phyloP scores from a whole-genome alignment of 768 basidiomycete genomes.

The Amanita thiersii region DNA sequence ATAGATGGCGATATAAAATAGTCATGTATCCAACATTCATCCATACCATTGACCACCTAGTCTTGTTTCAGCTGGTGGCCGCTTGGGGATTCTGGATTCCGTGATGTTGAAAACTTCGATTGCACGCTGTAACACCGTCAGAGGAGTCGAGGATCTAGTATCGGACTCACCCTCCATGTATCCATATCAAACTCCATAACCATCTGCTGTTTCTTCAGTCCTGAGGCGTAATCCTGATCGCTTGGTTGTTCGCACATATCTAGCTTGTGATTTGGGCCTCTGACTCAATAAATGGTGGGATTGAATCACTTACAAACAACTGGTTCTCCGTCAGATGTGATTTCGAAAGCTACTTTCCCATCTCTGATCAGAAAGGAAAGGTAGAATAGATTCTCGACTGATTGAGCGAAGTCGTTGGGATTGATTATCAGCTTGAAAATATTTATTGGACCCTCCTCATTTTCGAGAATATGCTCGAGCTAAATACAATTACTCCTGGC shows the following conservation, averaged over 20 bases:
- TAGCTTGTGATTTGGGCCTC: slow-evolving; percentile 18
- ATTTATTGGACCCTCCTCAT: slow-evolving; percentile 49
- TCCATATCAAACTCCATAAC: slow-evolving; percentile 90
- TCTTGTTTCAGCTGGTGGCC: slow-evolving; percentile 47
- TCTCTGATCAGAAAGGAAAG: slow-evolving; percentile 89
- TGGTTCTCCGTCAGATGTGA: slow-evolving; percentile 60
- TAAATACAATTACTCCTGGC: slow-evolving; percentile 18
- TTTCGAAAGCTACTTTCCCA: slow-evolving; percentile 70
- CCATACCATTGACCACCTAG: slow-evolving; percentile 72
- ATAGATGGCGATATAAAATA: not conserved
- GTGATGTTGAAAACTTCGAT: slow-evolving; percentile 82
- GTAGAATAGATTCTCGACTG: slow-evolving; percentile 95
- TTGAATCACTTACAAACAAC: slow-evolving; percentile 51
- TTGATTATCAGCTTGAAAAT: slow-evolving; percentile 86
- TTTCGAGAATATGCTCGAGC: slow-evolving; percentile 54
- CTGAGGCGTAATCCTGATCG: slow-evolving; percentile 52
- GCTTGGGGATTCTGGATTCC: slow-evolving; percentile 66
- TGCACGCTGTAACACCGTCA: slow-evolving; percentile 49
- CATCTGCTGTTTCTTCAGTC: slow-evolving; percentile 72
- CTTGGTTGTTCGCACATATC: slow-evolving; percentile 59
- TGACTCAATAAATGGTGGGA: not conserved
- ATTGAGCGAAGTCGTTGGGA: slow-evolving; percentile 85
- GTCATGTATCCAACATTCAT: slow-evolving; percentile 18
- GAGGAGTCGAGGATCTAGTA: not conserved
- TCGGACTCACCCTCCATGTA: slow-evolving; percentile 69